Percentiles rank a stretch among this genome's conserved stretches.
phyloP scores from a whole-genome alignment of 768 basidiomycete species.

The Lactarius sanguifluus region DNA sequence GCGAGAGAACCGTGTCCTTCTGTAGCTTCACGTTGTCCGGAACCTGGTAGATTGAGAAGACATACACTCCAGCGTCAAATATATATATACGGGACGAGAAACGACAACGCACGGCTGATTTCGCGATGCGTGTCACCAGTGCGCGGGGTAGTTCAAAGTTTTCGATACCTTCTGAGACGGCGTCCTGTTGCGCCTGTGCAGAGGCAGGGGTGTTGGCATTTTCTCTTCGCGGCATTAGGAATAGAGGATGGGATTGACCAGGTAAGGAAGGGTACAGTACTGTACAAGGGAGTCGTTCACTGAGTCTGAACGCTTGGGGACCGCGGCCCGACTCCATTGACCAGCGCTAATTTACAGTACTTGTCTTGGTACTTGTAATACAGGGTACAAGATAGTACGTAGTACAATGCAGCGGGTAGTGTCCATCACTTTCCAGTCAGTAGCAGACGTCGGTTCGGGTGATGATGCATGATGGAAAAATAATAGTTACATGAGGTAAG shows the following conservation, averaged over 20 bases:
- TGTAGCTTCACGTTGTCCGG: constrained; percentile 85
- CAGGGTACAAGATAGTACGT: not conserved
- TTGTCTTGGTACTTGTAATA: constrained; percentile 3
- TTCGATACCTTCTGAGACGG: constrained; percentile 81
- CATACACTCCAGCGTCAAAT: not conserved
- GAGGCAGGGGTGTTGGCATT: constrained; percentile 51
- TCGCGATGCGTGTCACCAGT: constrained; percentile 81
- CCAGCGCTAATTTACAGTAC: constrained; percentile 1
- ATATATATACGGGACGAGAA: not conserved
- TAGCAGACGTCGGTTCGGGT: constrained; percentile 50
- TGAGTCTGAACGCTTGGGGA: not conserved
- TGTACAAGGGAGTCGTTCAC: not conserved
- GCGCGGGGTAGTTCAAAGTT: constrained; percentile 87
- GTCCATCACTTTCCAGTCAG: constrained; percentile 37
- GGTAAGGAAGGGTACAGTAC: not conserved
- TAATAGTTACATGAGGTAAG: too few species aligned
- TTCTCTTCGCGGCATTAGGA: constrained; percentile 70
- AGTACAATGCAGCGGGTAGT: not conserved
- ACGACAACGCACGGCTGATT: constrained; percentile 61
- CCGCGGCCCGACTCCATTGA: not conserved
- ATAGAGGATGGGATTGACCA: not conserved
- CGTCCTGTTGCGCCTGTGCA: constrained; percentile 77
- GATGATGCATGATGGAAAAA: too few species aligned
- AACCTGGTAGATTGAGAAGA: constrained; percentile 46
- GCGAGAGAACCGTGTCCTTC: constrained; percentile 83